Percentiles rank a stretch among this genome's conserved stretches.
phyloP scores from a whole-genome alignment of 2,329 filamentous ascomycete species.

The Eurotiales sp. region DNA sequence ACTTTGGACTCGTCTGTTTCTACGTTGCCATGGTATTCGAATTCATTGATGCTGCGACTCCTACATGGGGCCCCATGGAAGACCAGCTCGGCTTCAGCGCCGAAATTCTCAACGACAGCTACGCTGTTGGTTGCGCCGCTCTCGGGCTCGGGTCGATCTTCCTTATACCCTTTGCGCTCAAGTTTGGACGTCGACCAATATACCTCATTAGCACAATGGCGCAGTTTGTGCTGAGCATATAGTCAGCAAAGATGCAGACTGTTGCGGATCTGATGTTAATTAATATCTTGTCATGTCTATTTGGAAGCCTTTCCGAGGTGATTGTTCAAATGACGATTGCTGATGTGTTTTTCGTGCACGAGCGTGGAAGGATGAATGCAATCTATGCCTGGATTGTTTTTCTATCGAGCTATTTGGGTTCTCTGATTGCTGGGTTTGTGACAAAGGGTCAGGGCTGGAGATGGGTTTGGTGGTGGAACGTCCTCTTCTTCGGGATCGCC shows the following conservation, averaged over 20 bases:
- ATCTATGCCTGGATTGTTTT: not conserved
- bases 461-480: not conserved
- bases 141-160: constrained; percentile 43
- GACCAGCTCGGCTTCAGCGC: constrained; percentile 42
- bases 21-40: constrained; percentile 16
- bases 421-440: not conserved
- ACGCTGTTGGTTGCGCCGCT: constrained; percentile 42
- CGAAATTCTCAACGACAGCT: constrained; percentile 42
- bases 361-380: not conserved
- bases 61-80: constrained; percentile 44
- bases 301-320: constrained; percentile 43
- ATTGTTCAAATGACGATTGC: constrained; percentile 43
- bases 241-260: constrained; percentile 43
- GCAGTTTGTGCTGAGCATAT: constrained; percentile 36
- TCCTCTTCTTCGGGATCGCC: not conserved
- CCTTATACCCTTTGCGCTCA: constrained; percentile 45
- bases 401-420: not conserved
- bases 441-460: not conserved
- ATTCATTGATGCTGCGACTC: constrained; percentile 37
- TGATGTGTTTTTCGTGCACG: not conserved
- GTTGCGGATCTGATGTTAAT: constrained; percentile 43
- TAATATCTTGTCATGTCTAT: constrained; percentile 42
- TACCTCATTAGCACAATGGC: constrained; percentile 42
- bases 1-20: constrained; percentile 24
- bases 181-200: constrained; percentile 46